A percentile compares a stretch with the other conserved stretches of the same genome.
Evolutionary conservation across 1,284 basidiomycete genomes (phyloP).

Genomic region (Exobasidium rhododendri): DNA sequence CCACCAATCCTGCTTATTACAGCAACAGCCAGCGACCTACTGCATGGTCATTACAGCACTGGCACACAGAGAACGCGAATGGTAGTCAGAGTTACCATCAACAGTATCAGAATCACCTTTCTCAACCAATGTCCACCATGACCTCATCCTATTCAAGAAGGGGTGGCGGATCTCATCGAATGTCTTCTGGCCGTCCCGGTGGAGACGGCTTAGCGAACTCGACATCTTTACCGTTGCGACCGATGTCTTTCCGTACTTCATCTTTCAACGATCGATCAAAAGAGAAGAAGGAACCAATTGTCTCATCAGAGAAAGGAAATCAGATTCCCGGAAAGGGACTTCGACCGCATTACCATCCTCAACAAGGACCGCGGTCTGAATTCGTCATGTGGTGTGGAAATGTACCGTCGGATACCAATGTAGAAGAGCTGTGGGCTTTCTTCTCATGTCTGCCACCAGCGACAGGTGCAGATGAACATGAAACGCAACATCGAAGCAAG

Average conservation of each 20-base stretch:
- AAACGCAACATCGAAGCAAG: conserved; percentile 2
- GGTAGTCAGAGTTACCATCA: not conserved
- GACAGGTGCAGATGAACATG: conserved; percentile 16
- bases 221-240: not conserved
- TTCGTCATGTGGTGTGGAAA: conserved; percentile 97
- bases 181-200: too few relatives aligned
- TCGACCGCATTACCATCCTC: not conserved
- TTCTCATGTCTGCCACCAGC: conserved; percentile 59
- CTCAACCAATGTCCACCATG: too few relatives aligned
- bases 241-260: not conserved
- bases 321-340: not conserved
- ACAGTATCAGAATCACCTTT: not conserved
- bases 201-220: too few relatives aligned
- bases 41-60: not conserved
- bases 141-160: too few relatives aligned
- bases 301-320: not conserved
- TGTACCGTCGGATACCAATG: conserved; percentile 73
- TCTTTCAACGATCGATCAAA: not conserved
- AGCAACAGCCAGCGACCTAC: not conserved
- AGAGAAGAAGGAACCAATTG: not conserved
- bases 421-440: conserved; percentile 83
- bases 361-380: conserved; percentile 64
- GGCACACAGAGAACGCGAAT: not conserved
- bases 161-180: too few relatives aligned
- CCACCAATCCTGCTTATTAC: not conserved